A percentile compares a stretch with the other conserved stretches of the same genome.
Conservation (phyloP, 371 early-diverging fungal genomes). For the Sporodiniella umbellata region DNA sequence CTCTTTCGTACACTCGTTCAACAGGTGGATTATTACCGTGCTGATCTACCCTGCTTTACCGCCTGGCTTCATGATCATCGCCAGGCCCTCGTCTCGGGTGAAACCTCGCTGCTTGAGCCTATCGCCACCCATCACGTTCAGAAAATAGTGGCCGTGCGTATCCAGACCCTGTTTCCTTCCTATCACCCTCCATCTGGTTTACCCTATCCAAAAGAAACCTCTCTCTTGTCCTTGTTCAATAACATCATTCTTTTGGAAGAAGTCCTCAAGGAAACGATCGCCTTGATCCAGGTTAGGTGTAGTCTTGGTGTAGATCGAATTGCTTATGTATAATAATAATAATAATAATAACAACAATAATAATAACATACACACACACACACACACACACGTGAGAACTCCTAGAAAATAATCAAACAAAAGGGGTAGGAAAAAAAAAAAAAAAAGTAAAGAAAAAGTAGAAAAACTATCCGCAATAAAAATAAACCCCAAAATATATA, state of each 20-base stretch:
- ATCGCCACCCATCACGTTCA: conserved; percentile 19
- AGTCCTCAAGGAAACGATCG: conserved; percentile 85
- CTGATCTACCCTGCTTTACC: conserved; percentile 57
- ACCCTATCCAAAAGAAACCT: no score
- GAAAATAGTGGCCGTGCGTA: conserved; percentile 41
- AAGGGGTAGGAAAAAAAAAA: not conserved
- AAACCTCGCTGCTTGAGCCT: conserved; percentile 5
- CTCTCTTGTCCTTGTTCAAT: conserved; percentile 68
- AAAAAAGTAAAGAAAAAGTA: not conserved
- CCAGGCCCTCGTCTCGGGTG: conserved; percentile 40
- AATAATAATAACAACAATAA: no score
- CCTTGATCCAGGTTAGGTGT: conserved; percentile 77
- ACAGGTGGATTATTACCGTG: conserved; percentile 67
- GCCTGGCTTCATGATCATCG: conserved; percentile 55
- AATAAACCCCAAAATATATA: not conserved
- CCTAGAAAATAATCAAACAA: not conserved
- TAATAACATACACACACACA: no score
- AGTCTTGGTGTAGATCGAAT: conserved; percentile 71
- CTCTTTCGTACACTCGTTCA: conserved; percentile 60
- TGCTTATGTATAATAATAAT: conserved; percentile 5
- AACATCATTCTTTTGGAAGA: conserved; percentile 93
- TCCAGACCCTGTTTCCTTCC: conserved; percentile 61
- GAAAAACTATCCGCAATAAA: not conserved
- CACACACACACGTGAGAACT: no score
- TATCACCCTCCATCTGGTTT: no score